phyloP scores from a whole-genome alignment of 768 basidiomycete genomes.

The Termitomyces sp. region DNA sequence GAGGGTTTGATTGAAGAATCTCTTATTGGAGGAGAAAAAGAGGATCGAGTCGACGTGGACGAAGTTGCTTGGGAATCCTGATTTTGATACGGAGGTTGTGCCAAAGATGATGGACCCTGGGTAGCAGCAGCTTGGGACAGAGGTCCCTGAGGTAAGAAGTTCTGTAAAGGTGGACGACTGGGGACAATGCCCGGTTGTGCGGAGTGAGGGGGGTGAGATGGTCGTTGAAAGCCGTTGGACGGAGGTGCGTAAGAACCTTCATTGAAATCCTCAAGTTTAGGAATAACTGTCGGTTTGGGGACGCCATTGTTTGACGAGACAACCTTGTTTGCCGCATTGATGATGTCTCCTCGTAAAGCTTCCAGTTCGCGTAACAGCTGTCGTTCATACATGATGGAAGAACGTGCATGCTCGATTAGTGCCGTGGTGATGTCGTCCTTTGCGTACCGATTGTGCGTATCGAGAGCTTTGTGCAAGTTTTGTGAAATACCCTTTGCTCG shows the following conservation, averaged over 20 bases:
- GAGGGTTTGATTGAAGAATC: conserved; percentile 11
- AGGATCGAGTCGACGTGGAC: conserved; percentile 18
- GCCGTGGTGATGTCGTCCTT: conserved; percentile 90
- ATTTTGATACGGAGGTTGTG: conserved; percentile 18
- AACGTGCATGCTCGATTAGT: conserved; percentile 88
- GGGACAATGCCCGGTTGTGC: conserved; percentile 19
- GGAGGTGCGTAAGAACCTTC: conserved; percentile 25
- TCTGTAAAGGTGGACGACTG: conserved; percentile 14
- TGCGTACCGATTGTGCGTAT: conserved; percentile 78
- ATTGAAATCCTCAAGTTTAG: conserved; percentile 57
- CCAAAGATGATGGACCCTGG: conserved; percentile 9
- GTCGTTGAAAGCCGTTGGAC: conserved; percentile 27
- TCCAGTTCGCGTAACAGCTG: conserved; percentile 87
- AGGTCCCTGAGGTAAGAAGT: conserved; percentile 21
- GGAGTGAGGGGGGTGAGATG: conserved; percentile 29
- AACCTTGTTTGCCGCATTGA: conserved; percentile 57
- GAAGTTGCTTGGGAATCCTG: conserved; percentile 24
- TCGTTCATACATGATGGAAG: conserved; percentile 87
- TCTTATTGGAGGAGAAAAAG: conserved; percentile 16
- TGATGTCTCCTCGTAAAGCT: conserved; percentile 71
- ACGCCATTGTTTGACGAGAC: conserved; percentile 40
- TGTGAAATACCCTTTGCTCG: conserved; percentile 93
- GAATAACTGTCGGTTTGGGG: conserved; percentile 57
- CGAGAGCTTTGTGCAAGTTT: conserved; percentile 83
- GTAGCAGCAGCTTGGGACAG: conserved; percentile 9